Conservation (phyloP, 768 basidiomycete genomes). For the Lentinus brumalis region DNA sequence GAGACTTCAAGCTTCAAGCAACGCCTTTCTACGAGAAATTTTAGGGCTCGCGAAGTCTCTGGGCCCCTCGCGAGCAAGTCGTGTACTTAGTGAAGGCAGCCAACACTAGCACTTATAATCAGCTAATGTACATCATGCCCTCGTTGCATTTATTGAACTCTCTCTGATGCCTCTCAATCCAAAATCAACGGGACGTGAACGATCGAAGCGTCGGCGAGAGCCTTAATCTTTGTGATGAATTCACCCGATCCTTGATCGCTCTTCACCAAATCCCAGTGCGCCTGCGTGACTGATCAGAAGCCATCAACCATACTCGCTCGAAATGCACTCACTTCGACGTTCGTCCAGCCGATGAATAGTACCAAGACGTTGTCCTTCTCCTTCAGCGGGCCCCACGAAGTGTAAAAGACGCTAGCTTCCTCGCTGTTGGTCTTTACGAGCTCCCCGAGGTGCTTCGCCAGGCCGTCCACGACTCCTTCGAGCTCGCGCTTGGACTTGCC, state of each 20-base stretch:
- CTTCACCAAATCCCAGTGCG: slow-evolving; percentile 4
- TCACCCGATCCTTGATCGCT: not conserved
- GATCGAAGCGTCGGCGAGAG: not conserved
- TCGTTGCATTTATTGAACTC: no score
- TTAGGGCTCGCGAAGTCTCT: no score
- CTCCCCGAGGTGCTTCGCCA: not conserved
- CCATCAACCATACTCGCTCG: no score
- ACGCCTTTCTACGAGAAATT: no score
- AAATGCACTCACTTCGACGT: slow-evolving; percentile 2
- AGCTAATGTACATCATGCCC: no score
- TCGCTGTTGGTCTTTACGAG: not conserved
- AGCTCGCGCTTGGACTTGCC: slow-evolving; percentile 4
- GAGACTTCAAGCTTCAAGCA: no score
- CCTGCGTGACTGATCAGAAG: not conserved
- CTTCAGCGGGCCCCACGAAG: slow-evolving; percentile 9
- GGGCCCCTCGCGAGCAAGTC: no score
- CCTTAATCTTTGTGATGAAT: not conserved
- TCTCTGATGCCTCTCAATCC: no score
- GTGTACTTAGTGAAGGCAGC: no score
- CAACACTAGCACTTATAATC: no score
- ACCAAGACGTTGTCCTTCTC: slow-evolving; percentile 8
- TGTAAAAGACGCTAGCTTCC: not conserved
- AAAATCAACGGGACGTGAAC: not conserved
- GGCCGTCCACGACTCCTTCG: not conserved
- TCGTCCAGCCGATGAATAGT: slow-evolving; percentile 12